These are phyloP conservation scores for Takakia lepidozioides DNA, from an alignment of 225 moss, liverwort and hornwort species.

Conservation along the genomic window DNA sequence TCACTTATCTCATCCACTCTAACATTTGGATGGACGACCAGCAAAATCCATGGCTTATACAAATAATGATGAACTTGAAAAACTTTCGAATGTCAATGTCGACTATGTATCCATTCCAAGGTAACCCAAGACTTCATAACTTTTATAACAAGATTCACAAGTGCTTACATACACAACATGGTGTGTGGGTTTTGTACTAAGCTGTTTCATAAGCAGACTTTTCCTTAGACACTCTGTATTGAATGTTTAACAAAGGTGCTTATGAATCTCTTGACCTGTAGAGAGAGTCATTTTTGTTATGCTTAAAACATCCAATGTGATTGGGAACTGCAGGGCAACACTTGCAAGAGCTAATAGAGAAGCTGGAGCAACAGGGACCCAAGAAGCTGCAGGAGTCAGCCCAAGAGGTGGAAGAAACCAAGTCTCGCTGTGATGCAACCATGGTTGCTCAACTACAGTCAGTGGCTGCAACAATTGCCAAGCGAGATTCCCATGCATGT, in stretches of 20 bases:
- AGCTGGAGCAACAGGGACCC: slow-evolving; percentile 40
- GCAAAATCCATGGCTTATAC: too few relatives aligned
- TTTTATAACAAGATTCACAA: too few relatives aligned
- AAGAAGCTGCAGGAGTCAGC: slow-evolving; percentile 29
- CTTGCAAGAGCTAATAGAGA: slow-evolving; percentile 48
- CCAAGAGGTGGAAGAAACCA: slow-evolving; percentile 38
- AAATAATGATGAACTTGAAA: too few relatives aligned
- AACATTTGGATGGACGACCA: too few relatives aligned
- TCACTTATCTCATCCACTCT: too few relatives aligned
- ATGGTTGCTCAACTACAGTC: slow-evolving; percentile 40
- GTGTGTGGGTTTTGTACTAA: too few relatives aligned
- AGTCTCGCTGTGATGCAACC: slow-evolving; percentile 30
- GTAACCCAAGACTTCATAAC: too few relatives aligned
- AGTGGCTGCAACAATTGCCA: slow-evolving; percentile 36
- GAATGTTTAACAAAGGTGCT: too few relatives aligned
- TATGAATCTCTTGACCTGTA: not conserved
- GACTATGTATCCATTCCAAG: too few relatives aligned
- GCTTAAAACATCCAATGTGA: not conserved
- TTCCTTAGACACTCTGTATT: too few relatives aligned
- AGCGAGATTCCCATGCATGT: slow-evolving; percentile 43
- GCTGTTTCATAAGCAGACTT: not conserved
- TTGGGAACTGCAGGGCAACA: slow-evolving; percentile 40
- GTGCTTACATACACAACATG: not conserved
- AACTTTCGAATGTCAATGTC: not conserved
- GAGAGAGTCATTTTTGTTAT: not conserved